Base-by-base conservation (phyloP, 2,329 filamentous ascomycete species). In the Sarocladium strictum region DNA sequence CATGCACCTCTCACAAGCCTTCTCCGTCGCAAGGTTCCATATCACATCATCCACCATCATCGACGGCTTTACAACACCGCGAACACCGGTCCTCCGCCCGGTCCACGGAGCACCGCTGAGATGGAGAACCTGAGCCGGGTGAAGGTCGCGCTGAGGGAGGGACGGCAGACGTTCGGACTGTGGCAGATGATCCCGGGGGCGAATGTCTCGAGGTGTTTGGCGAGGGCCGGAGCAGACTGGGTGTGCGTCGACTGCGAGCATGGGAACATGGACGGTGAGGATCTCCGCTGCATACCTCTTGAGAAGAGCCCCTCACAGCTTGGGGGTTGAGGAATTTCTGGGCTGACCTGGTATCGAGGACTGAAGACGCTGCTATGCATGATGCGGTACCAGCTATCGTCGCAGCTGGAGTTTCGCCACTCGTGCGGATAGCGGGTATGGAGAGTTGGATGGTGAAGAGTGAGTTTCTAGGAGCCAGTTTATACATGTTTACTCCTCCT, bases 141-240 rank as follows among this genome's bases (percentile, higher is more conserved):
- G 57, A 76, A 73, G 62, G 72, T 71, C 55, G 72, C 72, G n/a
- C 76, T 84, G 56, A 62, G 67, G 23, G 72, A 76, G 58, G 74
- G 72, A 53, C 72, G 69, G 23, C 69, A 77, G 5, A 76, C 78
- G 50, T 72, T 83, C 60, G 83, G 83, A 3, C 72, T 79, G 53
- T 86, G 81, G 83, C 83, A 86, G 69, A 83, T 83, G 73, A 68
- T 85, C 54, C 82, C 83, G 0, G 80, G 81, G 0, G 72, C 76
- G 43, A 84, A 85, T 58, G 69, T 85, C 12, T 81, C 82, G 4
- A 75, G 83, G 53, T 67, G 76, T 17, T 70, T 89, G 49, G 84
- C 86, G 1, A 72, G 81, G 54, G 69, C 78, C 1, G 85, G 83
- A 1, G 75, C 85, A 1, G 85, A 88, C 63, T 87, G 85, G 76